Evolutionary conservation across 2,329 filamentous ascomycete genomes (phyloP), one percentile per base, ranked within the genome.

Genomic region (Septoria linicola): DNA sequence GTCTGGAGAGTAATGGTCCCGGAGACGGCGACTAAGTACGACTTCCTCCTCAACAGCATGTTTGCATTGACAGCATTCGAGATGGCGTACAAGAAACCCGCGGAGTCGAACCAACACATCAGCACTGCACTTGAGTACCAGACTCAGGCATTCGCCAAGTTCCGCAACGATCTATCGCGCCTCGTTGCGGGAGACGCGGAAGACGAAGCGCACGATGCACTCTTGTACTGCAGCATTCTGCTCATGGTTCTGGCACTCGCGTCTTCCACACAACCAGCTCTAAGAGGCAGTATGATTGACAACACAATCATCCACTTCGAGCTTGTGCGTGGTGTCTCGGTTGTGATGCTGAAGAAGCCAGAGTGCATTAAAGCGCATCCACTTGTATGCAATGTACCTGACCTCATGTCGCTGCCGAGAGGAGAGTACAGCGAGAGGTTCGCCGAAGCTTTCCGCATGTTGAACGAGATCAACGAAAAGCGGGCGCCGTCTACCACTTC

Each of bases 61-160:
- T 49, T 57, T 8, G 51, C 54, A 5, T 20, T 57, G 20, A 49
- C 51, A 3, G 48, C 51, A n/a, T 57, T 57, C 32, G 41, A 57
- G 14, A 40, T 57, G 50, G 54, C 54, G 4, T 36, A 53, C 32
- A 23, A 37, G 10, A 39, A 41, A 14, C 50, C 54, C 3, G n/a
- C 50, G 7, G 42, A 53, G 11, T 48, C 50, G 1, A 27, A 27
- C 8, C 46, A 48, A 7, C 44, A 50, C 39, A 49, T 50, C 14
- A 51, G 30, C 36, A 39, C 43, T n/a, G 54, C 54, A n/a, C 42
- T 53, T 1, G 50, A 53, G 6, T 57, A 53, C 17, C 54, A 57
- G 8, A 34, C 45, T 7, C 47, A 51, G 8, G 54, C 54, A 8
- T 57, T 57, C 34, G 39, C 31, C 2, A 42, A 40, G 16, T 53